A percentile compares a stretch with the other conserved stretches of the same genome.
Conservation (phyloP, 2,329 filamentous ascomycete genomes). For the Stachybotrys echinatus region DNA sequence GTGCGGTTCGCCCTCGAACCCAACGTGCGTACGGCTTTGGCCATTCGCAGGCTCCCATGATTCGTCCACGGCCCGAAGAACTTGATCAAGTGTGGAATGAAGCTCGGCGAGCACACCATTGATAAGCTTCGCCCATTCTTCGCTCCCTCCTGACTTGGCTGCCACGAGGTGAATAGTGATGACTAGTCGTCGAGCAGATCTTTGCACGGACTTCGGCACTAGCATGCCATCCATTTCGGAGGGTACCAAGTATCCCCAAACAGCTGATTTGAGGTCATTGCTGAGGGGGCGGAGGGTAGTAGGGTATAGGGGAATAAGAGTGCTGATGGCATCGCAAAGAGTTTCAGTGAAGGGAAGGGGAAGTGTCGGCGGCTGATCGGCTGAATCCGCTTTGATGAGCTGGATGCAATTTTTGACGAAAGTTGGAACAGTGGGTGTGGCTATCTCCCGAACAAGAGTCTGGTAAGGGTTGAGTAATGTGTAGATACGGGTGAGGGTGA, state of each 20-base stretch:
- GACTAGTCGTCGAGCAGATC: conserved; percentile 58
- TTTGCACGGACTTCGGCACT: conserved; percentile 47
- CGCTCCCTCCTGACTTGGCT: conserved; percentile 68
- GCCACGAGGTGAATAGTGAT: conserved; percentile 74
- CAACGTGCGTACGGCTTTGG: conserved; percentile 35
- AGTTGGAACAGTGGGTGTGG: conserved; percentile 70
- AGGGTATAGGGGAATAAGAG: conserved; percentile 73
- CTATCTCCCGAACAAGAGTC: conserved; percentile 80
- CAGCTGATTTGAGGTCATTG: conserved; percentile 58
- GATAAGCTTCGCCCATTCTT: conserved; percentile 72
- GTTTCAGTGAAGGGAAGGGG: conserved; percentile 54
- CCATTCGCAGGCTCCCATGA: conserved; percentile 68
- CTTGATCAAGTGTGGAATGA: conserved; percentile 67
- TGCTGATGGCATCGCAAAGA: conserved; percentile 65
- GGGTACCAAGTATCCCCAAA: conserved; percentile 57
- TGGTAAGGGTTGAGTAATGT: conserved; percentile 75
- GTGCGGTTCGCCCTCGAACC: conserved; percentile 39
- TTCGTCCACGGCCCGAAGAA: conserved; percentile 75
- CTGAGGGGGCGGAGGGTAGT: conserved; percentile 76
- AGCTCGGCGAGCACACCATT: conserved; percentile 56
- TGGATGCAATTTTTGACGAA: conserved; percentile 72
- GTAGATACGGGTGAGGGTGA: conserved; percentile 80
- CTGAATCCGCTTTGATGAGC: conserved; percentile 45
- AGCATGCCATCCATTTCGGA: conserved; percentile 47
- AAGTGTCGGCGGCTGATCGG: conserved; percentile 16